These are phyloP conservation scores for Zygotorulaspora danielsina DNA, from an alignment of 805 yeast genomes.

Conservation along the genomic window DNA sequence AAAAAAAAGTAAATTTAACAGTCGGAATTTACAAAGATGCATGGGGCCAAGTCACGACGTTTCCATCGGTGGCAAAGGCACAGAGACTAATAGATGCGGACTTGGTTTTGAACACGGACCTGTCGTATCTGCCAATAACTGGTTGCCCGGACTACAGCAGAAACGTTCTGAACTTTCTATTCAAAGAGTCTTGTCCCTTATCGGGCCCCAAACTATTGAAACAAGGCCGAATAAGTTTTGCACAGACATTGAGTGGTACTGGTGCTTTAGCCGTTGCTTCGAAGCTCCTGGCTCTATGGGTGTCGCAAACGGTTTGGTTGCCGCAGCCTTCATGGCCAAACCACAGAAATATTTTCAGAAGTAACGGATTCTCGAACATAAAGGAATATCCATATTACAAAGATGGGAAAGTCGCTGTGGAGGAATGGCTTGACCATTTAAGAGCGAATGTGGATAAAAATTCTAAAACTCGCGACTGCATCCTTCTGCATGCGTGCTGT, in stretches of 20 bases:
- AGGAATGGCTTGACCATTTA: constrained; percentile 57
- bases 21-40: constrained; percentile 82
- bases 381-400: constrained; percentile 72
- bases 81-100: constrained; percentile 36
- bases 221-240: constrained; percentile 66
- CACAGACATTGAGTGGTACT: constrained; percentile 92
- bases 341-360: constrained; percentile 73
- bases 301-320: constrained; percentile 48
- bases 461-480: constrained; percentile 26
- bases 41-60: constrained; percentile 50
- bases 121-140: constrained; percentile 54
- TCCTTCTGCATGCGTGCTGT: constrained; percentile 86
- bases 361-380: constrained; percentile 57
- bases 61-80: constrained; percentile 32
- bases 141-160: constrained; percentile 69
- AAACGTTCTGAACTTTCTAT: constrained; percentile 66
- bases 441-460: constrained; percentile 10
- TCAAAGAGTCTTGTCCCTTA: constrained; percentile 53
- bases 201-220: constrained; percentile 50
- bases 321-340: constrained; percentile 96
- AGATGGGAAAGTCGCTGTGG: constrained; percentile 63
- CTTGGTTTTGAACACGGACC: constrained; percentile 62
- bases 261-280: constrained; percentile 88
- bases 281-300: constrained; percentile 59
- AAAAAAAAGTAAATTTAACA: constrained; percentile 48